Base-by-base conservation (phyloP, 768 basidiomycete genomes). In the Rhodotorula sphaerocarpa region DNA sequence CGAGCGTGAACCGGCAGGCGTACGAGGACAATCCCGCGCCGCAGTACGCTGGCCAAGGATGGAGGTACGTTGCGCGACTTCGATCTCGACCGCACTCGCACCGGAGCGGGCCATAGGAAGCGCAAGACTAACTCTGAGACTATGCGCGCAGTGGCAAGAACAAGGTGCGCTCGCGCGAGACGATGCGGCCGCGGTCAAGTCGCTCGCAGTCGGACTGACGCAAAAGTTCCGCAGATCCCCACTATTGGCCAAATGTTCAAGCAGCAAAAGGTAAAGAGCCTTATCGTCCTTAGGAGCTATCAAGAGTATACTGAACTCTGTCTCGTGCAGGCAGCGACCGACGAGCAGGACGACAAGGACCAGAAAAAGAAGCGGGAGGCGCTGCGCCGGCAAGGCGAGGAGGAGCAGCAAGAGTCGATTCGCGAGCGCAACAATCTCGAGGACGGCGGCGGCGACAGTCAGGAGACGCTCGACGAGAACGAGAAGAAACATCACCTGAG, bases 201-300 rank as follows among this genome's bases (percentile, higher is more conserved):
- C 18, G 18, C 10, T 39, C 39, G 39, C 18, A 2, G 12, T 21
- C 42, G 42, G 2, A 43, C 18, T 5, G 15, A 3, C 42, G 20
- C 15, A 18, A 18, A 3, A n/a, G n/a, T 27, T n/a, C 9, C 47
- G 27, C 48, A 70, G 62, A 55, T 70, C 30, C 69, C 69, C 5
- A 53, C 59, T 23, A 51, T 66, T 27, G 20, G 36, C 11, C 48
- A 31, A 7, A 44, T 57, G 43, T 57, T 59, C 34, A 14, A 34
- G 21, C 50, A 39, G 33, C 50, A 51, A 44, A 18, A 44, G 43
- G 43, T 44, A 20, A 12, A 20, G 7, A 44, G 20, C 21, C 12
- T 11, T 7, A 20, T 44, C 43, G 43, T 7, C 43, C 43, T 9
- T 44, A 55, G 34, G 18, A 30, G 33, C n/a, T n/a, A n/a, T n/a